phyloP scores from a whole-genome alignment of 139 green algal genomes.

The Parachlorella kessleri region DNA sequence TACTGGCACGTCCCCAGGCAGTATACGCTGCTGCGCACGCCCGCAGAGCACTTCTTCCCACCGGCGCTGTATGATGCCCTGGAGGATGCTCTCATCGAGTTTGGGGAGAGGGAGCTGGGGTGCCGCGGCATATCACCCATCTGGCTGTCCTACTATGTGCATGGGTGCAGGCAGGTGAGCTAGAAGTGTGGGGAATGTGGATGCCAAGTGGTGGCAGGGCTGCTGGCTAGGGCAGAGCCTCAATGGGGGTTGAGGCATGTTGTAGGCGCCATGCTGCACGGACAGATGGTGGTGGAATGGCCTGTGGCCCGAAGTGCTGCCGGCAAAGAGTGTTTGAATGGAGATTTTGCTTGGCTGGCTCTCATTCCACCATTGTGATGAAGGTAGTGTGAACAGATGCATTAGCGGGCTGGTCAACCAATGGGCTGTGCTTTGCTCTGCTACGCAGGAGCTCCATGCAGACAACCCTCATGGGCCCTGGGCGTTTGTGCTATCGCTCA shows the following conservation, averaged over 20 bases:
- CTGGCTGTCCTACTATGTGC: constrained; percentile 83
- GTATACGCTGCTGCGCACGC: constrained; percentile 77
- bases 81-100: constrained; percentile 69
- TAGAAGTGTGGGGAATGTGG: too few species aligned
- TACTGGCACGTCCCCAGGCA: constrained; percentile 74
- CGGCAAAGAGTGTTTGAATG: too few species aligned
- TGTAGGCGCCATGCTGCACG: too few species aligned
- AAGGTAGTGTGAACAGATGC: not conserved
- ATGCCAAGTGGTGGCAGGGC: too few species aligned
- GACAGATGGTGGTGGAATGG: too few species aligned
- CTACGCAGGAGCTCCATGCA: constrained; percentile 67
- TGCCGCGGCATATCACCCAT: constrained; percentile 81
- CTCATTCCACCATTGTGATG: too few species aligned
- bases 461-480: constrained; percentile 81
- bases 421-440: too few species aligned
- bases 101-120: constrained; percentile 67
- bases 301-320: too few species aligned
- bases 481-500: constrained; percentile 85
- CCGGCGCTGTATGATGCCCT: constrained; percentile 50
- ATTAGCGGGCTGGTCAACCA: too few species aligned
- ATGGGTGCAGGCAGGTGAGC: constrained; percentile 50
- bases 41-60: constrained; percentile 66
- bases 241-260: too few species aligned
- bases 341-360: too few species aligned
- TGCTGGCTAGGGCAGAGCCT: too few species aligned